Conservation (phyloP, 352 stramenopile species). For the Pythium coloratum region DNA sequence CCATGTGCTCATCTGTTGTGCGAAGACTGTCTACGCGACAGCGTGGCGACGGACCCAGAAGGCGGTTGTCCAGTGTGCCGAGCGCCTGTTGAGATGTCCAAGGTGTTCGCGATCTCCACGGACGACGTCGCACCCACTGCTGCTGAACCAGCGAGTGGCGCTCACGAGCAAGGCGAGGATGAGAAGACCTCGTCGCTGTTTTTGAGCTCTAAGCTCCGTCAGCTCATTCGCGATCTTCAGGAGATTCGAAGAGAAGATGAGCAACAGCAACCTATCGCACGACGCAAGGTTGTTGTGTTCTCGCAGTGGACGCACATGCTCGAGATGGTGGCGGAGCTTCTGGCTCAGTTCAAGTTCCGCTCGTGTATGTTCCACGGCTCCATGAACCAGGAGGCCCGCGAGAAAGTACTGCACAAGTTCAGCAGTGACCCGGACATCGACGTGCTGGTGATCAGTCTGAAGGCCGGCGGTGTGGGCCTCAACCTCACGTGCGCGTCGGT, state of each 20-base stretch:
- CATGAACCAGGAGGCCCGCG: conserved; percentile 66
- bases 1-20: conserved; percentile 87
- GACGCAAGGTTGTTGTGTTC: conserved; percentile 88
- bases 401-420: conserved; percentile 73
- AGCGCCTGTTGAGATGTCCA: conserved; percentile 52
- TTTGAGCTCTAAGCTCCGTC: conserved; percentile 68
- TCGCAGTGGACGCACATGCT: conserved; percentile 91
- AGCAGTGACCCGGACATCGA: conserved; percentile 47
- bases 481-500: conserved; percentile 89
- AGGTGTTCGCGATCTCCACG: conserved; percentile 49
- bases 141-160: background rate
- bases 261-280: conserved; percentile 20
- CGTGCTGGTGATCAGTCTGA: conserved; percentile 87
- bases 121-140: background rate
- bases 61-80: conserved; percentile 80
- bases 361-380: conserved; percentile 76
- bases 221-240: conserved; percentile 65
- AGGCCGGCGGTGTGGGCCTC: conserved; percentile 88
- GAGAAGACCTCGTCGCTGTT: conserved; percentile 36
- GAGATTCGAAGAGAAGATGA: conserved; percentile 56
- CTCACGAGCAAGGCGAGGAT: background rate
- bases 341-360: conserved; percentile 49
- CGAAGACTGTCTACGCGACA: conserved; percentile 65
- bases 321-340: conserved; percentile 67
- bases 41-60: conserved; percentile 55